A percentile compares a stretch with the other conserved stretches of the same genome.
Conservation (phyloP, 345 rosid species). For the Acer yangbiense region DNA sequence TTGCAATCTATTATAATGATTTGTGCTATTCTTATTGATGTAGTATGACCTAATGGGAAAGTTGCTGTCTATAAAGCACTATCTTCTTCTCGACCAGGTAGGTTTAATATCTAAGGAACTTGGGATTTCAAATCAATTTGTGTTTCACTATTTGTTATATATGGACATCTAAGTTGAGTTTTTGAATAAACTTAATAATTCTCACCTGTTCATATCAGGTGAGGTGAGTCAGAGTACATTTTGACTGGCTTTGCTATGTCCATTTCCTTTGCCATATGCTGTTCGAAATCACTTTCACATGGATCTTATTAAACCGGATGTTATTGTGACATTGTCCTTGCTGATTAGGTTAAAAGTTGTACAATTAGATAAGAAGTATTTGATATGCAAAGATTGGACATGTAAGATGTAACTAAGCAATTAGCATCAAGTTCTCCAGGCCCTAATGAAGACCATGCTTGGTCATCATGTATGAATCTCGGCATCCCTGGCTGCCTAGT, state of each 20-base stretch:
- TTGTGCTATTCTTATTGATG: slow-evolving; percentile 22
- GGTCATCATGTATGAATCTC: not conserved
- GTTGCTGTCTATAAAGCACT: slow-evolving; percentile 88
- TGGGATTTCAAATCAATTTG: not conserved
- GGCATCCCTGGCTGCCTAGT: not conserved
- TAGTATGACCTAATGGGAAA: slow-evolving; percentile 93
- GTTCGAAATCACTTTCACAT: not conserved
- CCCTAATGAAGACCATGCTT: not conserved
- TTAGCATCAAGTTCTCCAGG: not conserved
- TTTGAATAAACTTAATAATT: not conserved
- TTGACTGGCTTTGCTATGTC: not conserved
- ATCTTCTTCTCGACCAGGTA: slow-evolving; percentile 99
- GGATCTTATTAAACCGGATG: not conserved
- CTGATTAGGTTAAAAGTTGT: not conserved
- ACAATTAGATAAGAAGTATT: not conserved
- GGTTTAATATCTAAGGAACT: not conserved
- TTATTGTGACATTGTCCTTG: not conserved
- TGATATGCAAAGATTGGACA: slow-evolving; percentile 10
- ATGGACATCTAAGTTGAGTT: not conserved
- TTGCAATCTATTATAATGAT: slow-evolving; percentile 20
- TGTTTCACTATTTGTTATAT: not conserved
- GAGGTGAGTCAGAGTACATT: not conserved
- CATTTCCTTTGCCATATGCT: not conserved
- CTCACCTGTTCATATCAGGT: not conserved
- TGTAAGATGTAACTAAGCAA: not conserved